These are phyloP conservation scores for Thalassiosira profunda DNA, from an alignment of 108 stramenopile species.

Conservation along the genomic window DNA sequence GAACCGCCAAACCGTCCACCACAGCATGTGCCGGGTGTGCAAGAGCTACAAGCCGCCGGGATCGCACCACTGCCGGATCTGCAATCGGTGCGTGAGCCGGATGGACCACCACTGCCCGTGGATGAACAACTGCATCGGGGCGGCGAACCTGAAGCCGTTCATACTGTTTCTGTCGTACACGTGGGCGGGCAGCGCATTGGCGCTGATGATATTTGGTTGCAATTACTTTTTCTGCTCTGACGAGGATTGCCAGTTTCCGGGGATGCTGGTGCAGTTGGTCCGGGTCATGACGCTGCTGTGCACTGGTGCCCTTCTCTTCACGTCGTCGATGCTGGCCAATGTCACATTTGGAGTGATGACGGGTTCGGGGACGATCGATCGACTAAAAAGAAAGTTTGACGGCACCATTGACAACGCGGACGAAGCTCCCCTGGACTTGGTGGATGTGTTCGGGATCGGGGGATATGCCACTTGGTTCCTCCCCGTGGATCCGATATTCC, in stretches of 20 bases:
- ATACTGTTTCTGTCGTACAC: constrained; percentile 93
- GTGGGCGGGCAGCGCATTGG: constrained; percentile 79
- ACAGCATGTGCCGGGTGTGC: constrained; percentile 86
- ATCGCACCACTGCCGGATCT: constrained; percentile 97
- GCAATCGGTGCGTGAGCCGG: constrained; percentile 90
- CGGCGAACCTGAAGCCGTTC: constrained; percentile 56
- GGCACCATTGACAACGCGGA: constrained; percentile 57
- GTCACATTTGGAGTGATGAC: constrained; percentile 87
- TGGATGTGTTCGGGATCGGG: constrained; percentile 82
- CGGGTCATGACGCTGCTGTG: constrained; percentile 78
- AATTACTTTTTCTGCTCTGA: constrained; percentile 81
- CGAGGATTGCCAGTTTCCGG: constrained; percentile 72
- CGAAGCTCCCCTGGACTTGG: constrained; percentile 71
- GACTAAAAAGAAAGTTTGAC: constrained; percentile 81
- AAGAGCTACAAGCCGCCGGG: constrained; percentile 93
- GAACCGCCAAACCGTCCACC: constrained; percentile 52
- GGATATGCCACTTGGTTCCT: constrained; percentile 70
- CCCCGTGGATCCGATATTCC: constrained; percentile 81
- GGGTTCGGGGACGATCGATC: constrained; percentile 93
- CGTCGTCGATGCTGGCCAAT: constrained; percentile 80
- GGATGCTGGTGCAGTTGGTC: constrained; percentile 71
- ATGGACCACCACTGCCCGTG: constrained; percentile 99
- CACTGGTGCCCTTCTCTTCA: constrained; percentile 74
- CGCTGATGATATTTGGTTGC: constrained; percentile 80
- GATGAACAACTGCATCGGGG: constrained; percentile 95